Base-by-base conservation (phyloP, 169 alveolate species). In the Plasmodium malariae region DNA sequence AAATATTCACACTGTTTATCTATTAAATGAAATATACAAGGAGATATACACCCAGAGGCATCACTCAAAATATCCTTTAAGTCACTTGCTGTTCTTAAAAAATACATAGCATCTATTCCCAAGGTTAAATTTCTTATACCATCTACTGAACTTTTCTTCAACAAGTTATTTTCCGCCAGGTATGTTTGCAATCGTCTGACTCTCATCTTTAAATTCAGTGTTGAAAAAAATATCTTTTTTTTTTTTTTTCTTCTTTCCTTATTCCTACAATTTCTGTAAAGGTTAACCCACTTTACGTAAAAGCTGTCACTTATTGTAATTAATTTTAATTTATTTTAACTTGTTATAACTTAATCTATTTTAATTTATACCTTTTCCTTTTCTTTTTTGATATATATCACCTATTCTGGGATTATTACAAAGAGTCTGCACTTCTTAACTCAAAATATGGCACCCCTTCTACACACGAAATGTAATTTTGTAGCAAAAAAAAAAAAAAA, bases 181-280 rank as follows among this genome's bases (percentile, higher is more conserved):
- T 90, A 94, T 11, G 80, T 87, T 78, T 90, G 93, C 48, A 94
- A 67, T 9, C 89, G 87, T 51, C 96, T 67, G n/a, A 94, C 96
- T 69, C 96, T 62, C 96, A 94, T 94, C 19, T 92, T 92, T n/a
- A n/a, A 24, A 9, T 26, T 37, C 6, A 11, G 14, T 51, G 21
- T 9, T 62, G 40, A 3, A 11, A 30, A 11, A 59, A 1, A 59
- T 30, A 59, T 3, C 7, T 51, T 28, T 37, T 32, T 51, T 34
- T 80, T 40, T 73, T 32, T 59, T 65, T 51, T 48, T 26, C n/a
- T 65, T 40, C 26, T 67, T 54, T 48, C 51, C 9, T 11, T 11
- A 9, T 62, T 30, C 24, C 37, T 32, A 11, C 51, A 9, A 6
- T 40, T 80, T n/a, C n/a, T n/a, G n/a, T n/a, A n/a, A n/a, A n/a